These are phyloP conservation scores for Apium graveolens DNA, from an alignment of 129 eudicot species.

Conservation along the genomic window DNA sequence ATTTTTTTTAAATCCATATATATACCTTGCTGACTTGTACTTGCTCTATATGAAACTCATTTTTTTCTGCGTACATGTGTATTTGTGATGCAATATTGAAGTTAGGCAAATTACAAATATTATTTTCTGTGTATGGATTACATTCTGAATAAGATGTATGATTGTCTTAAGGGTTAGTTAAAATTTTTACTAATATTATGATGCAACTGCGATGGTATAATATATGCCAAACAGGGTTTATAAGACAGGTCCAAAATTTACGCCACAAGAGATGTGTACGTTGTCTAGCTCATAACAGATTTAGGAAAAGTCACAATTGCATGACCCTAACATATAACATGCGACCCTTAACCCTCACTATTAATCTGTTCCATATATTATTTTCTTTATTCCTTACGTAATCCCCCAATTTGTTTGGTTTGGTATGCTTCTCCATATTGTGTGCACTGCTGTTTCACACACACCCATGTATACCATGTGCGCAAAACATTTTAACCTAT, in stretches of 20 bases:
- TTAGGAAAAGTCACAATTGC: conserved; percentile 76
- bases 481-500: neutral
- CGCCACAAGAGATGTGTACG: conserved; percentile 30
- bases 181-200: neutral
- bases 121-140: conserved; percentile 5
- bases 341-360: conserved; percentile 35
- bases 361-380: conserved; percentile 46
- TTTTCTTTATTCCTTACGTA: conserved; percentile 40
- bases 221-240: conserved; percentile 13
- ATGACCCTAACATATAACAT: conserved; percentile 51
- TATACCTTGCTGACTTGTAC: neutral
- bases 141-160: neutral
- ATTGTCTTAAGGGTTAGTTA: neutral
- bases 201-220: neutral
- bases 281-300: conserved; percentile 47
- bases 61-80: neutral
- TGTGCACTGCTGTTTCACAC: neutral
- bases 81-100: neutral
- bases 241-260: conserved; percentile 18
- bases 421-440: neutral
- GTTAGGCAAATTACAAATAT: conserved; percentile 3
- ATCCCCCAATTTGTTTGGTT: conserved; percentile 19
- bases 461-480: neutral
- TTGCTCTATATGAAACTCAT: neutral
- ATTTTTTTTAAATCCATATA: neutral